Evolutionary conservation across 495 filamentous ascomycete genomes (phyloP).

Genomic region (Talaromyces borbonicus): DNA sequence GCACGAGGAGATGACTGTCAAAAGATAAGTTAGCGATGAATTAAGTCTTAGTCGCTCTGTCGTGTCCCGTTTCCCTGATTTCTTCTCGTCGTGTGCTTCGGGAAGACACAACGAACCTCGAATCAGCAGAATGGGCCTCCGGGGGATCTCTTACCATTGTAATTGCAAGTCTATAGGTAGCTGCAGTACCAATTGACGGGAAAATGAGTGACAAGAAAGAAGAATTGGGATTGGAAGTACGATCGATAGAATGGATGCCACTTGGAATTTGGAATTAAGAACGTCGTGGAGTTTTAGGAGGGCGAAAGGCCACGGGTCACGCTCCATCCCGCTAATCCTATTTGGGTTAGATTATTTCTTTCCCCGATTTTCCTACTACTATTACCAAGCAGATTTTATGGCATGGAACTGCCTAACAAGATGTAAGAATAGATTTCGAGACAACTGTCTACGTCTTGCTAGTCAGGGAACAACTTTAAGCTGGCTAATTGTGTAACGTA

Average conservation of each 20-base stretch:
- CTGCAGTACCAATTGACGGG: neutral
- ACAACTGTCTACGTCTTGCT: no score
- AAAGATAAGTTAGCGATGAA: constrained; percentile 4
- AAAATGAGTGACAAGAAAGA: constrained; percentile 2
- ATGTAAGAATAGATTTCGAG: no score
- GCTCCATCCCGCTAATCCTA: neutral
- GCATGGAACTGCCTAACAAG: no score
- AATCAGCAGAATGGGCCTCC: neutral
- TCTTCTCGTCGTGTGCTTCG: no score
- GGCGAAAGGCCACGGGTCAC: constrained; percentile 7
- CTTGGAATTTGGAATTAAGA: neutral
- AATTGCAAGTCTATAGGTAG: neutral
- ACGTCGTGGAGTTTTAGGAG: constrained; percentile 2
- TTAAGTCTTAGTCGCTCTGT: neutral
- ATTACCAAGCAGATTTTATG: no score
- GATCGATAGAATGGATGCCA: neutral
- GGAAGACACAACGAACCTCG: no score
- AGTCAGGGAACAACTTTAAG: no score
- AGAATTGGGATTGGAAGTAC: neutral
- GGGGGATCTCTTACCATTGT: constrained; percentile 2
- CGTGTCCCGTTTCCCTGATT: no score
- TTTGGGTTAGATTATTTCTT: neutral
- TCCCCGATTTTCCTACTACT: no score
- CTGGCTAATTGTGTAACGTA: no score
- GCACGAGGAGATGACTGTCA: constrained; percentile 36